A percentile compares a stretch with the other conserved stretches of the same genome.
phyloP scores from a whole-genome alignment of 768 basidiomycete species.

The Dentipellis sp. region DNA sequence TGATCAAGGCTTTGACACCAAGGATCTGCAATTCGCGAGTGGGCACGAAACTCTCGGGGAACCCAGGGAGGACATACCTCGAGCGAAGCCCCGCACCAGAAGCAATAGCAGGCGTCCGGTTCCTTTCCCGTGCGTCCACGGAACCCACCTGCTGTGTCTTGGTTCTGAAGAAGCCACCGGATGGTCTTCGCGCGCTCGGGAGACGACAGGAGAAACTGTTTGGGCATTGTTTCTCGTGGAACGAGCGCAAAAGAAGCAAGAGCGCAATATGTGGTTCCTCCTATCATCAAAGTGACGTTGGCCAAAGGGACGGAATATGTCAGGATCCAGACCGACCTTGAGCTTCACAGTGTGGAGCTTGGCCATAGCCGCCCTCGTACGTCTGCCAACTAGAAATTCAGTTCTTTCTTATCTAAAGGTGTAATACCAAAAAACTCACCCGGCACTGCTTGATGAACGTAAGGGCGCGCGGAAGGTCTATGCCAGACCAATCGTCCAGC shows the following conservation, averaged over 20 bases:
- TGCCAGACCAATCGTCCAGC: conserved; percentile 70
- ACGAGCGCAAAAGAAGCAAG: conserved; percentile 64
- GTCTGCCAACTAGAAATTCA: conserved; percentile 37
- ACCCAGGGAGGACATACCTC: conserved; percentile 36
- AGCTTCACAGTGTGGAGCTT: conserved; percentile 73
- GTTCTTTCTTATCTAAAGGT: conserved; percentile 1
- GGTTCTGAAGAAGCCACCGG: conserved; percentile 73
- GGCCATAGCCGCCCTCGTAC: conserved; percentile 90
- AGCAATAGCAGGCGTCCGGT: conserved; percentile 92
- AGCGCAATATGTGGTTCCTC: conserved; percentile 91
- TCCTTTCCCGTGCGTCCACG: conserved; percentile 82
- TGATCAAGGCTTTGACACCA: conserved; percentile 46
- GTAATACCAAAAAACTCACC: conserved; percentile 31
- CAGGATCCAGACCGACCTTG: conserved; percentile 45
- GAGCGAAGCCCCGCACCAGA: conserved; percentile 86
- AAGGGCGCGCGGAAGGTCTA: conserved; percentile 53
- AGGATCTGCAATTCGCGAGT: conserved; percentile 50
- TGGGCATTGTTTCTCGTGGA: conserved; percentile 19
- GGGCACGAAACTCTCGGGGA: background rate
- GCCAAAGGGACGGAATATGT: background rate
- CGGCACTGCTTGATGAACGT: conserved; percentile 62
- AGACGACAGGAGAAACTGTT: conserved; percentile 16
- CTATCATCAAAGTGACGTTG: conserved; percentile 28
- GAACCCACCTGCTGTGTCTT: conserved; percentile 63
- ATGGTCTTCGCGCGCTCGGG: conserved; percentile 45